Base-by-base conservation (phyloP, 2,329 filamentous ascomycete genomes). In the Trichoderma koningii region DNA sequence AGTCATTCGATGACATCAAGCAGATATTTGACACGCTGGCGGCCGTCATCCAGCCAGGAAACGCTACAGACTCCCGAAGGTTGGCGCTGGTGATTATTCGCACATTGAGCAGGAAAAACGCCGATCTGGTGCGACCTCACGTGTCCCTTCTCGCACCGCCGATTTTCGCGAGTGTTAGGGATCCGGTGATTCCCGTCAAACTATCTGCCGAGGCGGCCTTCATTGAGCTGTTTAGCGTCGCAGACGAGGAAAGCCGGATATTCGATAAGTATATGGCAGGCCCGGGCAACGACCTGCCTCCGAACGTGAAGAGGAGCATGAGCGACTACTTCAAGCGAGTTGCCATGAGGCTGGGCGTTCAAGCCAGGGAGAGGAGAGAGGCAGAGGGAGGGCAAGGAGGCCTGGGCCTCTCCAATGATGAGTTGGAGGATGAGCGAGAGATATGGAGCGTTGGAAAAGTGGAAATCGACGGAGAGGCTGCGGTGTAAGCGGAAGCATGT, bases 271-370 rank as follows among this genome's bases (percentile, higher is more conserved):
- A 93, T 78, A 88, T 97, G 81, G 82, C 85, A 10, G 87, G 88
- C 0, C 82, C 88, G 1, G 86, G 85, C 6, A 85, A 85, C 57
- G 85, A 87, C 3, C 77, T 97, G 66, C 83, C 88, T 9, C 78
- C 91, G 0, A 89, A 86, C 47, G 87, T 87, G 19, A 95, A 96
- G 83, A 85, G 94, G 70, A 93, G 89, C 76, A 97, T 99, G 90
- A 85, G 89, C 66, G 95, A 99, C 76, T 99, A 99, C 80, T 98
- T 98, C 81, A 97, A 97, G 83, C 84, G 95, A 48, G 91, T 99
- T 69, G 92, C 92, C 1, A 77, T 94, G 72, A 86, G 93, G 70
- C 79, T 98, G 21, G 94, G 91, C n/a, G 85, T 82, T 19, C 95
- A 98, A 76, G 93, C 91, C 1, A 85, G 92, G 68, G 95, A 99